Evolutionary conservation across 441 rosid genomes (phyloP).

Genomic region (Mallotus japonicus): DNA sequence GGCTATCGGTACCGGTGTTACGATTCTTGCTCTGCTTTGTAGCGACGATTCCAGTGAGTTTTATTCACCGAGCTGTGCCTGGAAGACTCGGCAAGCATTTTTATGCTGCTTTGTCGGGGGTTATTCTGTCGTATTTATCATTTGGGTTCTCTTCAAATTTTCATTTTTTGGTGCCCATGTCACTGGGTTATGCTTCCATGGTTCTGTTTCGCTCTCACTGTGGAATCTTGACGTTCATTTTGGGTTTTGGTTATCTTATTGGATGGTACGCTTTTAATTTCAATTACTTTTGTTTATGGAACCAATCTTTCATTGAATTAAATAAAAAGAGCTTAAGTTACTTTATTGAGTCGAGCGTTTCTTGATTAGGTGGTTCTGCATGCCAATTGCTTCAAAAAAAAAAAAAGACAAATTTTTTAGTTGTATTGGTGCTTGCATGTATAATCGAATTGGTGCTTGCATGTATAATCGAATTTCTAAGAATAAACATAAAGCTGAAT

Average conservation of each 20-base stretch:
- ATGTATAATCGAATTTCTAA: too few relatives aligned
- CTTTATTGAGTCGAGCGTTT: neutral
- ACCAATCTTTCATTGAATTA: neutral
- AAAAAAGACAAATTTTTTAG: neutral
- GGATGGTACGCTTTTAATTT: slow-evolving; percentile 55
- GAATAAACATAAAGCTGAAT: too few relatives aligned
- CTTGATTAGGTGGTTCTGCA: neutral
- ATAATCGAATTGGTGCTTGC: too few relatives aligned
- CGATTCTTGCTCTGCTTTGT: slow-evolving; percentile 85
- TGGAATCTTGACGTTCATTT: slow-evolving; percentile 67
- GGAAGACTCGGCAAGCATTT: slow-evolving; percentile 59
- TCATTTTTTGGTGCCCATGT: slow-evolving; percentile 86
- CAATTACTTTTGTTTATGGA: neutral
- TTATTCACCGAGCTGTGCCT: slow-evolving; percentile 66
- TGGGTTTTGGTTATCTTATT: slow-evolving; percentile 85
- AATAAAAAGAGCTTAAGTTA: too few relatives aligned
- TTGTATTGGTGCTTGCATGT: too few relatives aligned
- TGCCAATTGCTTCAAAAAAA: slow-evolving; percentile 1
- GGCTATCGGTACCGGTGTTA: slow-evolving; percentile 81
- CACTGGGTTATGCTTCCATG: slow-evolving; percentile 76
- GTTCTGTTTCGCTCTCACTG: slow-evolving; percentile 57
- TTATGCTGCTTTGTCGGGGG: slow-evolving; percentile 67
- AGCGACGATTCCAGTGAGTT: slow-evolving; percentile 77
- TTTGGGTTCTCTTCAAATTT: slow-evolving; percentile 91
- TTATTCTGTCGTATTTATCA: slow-evolving; percentile 72